These are phyloP conservation scores for Pleurotus sapidus DNA, from an alignment of 768 basidiomycete species.

Conservation along the genomic window DNA sequence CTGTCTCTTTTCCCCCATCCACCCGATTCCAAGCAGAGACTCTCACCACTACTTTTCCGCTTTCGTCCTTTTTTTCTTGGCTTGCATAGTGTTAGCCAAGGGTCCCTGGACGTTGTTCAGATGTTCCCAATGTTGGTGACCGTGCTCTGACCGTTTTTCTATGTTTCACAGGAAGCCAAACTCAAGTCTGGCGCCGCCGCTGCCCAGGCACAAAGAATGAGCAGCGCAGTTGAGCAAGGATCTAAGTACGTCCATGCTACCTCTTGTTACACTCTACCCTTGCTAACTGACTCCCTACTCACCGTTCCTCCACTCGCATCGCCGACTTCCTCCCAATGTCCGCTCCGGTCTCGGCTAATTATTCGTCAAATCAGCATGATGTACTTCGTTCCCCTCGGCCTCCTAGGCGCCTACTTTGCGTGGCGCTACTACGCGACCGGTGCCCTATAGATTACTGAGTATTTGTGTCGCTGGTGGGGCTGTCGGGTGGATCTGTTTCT, in stretches of 20 bases:
- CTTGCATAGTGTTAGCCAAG: too few relatives aligned
- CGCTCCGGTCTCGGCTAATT: background rate
- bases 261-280: background rate
- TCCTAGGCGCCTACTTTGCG: constrained; percentile 84
- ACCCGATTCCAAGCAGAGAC: background rate
- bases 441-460: background rate
- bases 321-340: background rate
- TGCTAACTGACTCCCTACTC: constrained; percentile 6
- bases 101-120: too few relatives aligned
- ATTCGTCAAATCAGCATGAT: constrained; percentile 47
- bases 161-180: constrained; percentile 39
- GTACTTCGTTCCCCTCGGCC: constrained; percentile 80
- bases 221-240: constrained; percentile 56
- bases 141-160: background rate
- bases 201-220: constrained; percentile 39
- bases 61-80: too few relatives aligned
- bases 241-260: constrained; percentile 50
- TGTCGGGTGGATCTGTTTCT: too few relatives aligned
- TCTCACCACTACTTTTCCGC: too few relatives aligned
- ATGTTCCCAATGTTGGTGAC: too few relatives aligned
- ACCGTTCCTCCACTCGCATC: constrained; percentile 9
- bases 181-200: constrained; percentile 50
- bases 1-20: background rate
- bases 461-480: too few relatives aligned
- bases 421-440: constrained; percentile 64